These are phyloP conservation scores for Kalaharituber pfeilii DNA, from an alignment of 2,329 filamentous ascomycete species.

Conservation along the genomic window DNA sequence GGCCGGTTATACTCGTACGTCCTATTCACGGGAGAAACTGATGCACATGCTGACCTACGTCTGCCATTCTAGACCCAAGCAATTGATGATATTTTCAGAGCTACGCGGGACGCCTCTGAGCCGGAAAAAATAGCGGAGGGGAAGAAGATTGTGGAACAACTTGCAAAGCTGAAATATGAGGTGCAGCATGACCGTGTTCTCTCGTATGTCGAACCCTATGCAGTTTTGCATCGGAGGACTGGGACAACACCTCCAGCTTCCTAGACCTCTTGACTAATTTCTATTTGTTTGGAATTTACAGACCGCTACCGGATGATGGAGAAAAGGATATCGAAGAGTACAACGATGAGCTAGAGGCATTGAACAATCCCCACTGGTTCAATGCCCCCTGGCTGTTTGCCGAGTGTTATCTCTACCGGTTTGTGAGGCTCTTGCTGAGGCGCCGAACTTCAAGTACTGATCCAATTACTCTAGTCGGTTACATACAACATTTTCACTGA, in stretches of 20 bases:
- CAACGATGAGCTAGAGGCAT: conserved; percentile 64
- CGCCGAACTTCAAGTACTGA: conserved; percentile 12
- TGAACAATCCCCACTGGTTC: conserved; percentile 64
- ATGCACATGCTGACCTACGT: too few species aligned
- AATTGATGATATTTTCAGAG: conserved; percentile 84
- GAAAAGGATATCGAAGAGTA: conserved; percentile 58
- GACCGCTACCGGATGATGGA: conserved; percentile 45
- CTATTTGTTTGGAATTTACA: background rate
- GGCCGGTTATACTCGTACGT: conserved; percentile 82
- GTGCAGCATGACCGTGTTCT: conserved; percentile 72
- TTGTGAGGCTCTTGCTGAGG: conserved; percentile 13
- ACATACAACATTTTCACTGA: conserved; percentile 57
- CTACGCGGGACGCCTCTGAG: conserved; percentile 42
- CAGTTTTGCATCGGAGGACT: background rate
- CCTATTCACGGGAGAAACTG: too few species aligned
- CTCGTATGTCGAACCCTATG: conserved; percentile 39
- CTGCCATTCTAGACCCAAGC: conserved; percentile 82
- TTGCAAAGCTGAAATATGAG: conserved; percentile 82
- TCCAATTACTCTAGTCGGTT: conserved; percentile 47
- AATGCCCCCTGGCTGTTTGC: conserved; percentile 72
- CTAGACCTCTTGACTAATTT: background rate
- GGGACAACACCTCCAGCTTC: too few species aligned
- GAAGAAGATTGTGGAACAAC: conserved; percentile 63
- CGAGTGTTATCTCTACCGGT: conserved; percentile 89
- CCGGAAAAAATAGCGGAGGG: conserved; percentile 56